Conservation (phyloP, 31 red algal genomes). For the Odonthalia washingtoniensis region DNA sequence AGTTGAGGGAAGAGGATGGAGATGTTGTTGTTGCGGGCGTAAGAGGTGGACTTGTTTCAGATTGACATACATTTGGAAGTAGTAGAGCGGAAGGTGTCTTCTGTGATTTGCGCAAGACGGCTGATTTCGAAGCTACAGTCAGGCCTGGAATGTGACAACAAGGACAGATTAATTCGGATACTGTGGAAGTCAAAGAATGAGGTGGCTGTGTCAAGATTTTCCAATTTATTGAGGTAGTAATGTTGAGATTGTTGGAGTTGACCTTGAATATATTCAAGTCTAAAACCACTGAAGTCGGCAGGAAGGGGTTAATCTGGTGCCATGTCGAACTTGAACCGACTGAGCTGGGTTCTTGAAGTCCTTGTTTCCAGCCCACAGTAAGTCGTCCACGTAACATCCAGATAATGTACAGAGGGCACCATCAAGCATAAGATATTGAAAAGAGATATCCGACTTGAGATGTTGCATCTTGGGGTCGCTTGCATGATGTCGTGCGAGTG, state of each 20-base stretch:
- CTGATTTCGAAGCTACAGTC: conserved; percentile 6
- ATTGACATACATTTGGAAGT: not conserved
- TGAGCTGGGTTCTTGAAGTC: conserved; percentile 3
- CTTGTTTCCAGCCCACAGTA: conserved; percentile 17
- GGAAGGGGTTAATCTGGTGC: not conserved
- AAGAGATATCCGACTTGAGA: conserved; percentile 18
- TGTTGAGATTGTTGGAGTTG: not conserved
- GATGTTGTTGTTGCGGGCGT: conserved; percentile 10
- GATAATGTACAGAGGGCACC: not conserved
- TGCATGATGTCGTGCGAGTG: conserved; percentile 30
- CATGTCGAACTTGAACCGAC: conserved; percentile 25
- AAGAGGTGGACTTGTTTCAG: not conserved
- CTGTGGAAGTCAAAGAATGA: not conserved
- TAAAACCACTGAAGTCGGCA: conserved; percentile 26
- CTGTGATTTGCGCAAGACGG: conserved; percentile 22
- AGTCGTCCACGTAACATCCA: conserved; percentile 40
- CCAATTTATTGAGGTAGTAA: not conserved
- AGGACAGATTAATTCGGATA: conserved; percentile 19
- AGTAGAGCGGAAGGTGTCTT: not conserved
- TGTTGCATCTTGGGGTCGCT: not conserved
- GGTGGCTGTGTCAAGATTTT: not conserved
- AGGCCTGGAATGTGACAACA: conserved; percentile 10
- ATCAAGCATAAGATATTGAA: conserved; percentile 3
- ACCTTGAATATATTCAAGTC: not conserved
- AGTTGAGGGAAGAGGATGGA: conserved; percentile 6